These are phyloP conservation scores for Komagataella mondaviorum DNA, from an alignment of 805 yeast species.

Conservation along the genomic window DNA sequence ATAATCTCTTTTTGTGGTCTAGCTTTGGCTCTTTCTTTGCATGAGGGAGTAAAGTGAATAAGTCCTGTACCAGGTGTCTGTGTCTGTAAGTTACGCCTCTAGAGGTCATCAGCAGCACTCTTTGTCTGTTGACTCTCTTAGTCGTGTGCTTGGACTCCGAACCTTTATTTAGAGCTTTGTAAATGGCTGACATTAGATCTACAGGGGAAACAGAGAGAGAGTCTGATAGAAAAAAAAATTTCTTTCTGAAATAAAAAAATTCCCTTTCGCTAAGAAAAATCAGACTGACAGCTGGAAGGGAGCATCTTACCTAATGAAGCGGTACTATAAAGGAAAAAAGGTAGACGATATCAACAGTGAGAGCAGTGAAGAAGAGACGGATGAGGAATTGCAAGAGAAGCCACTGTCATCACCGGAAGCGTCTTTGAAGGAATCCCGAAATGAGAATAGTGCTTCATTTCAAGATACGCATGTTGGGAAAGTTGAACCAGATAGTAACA, in stretches of 20 bases:
- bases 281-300: background rate
- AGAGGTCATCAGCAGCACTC: slow-evolving; percentile 80
- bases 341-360: background rate
- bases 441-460: background rate
- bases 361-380: background rate
- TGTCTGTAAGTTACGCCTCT: slow-evolving; percentile 94
- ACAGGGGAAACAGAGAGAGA: background rate
- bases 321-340: background rate
- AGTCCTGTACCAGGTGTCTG: slow-evolving; percentile 82
- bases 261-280: slow-evolving; percentile 2
- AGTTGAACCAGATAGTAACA: background rate
- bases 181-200: slow-evolving; percentile 50
- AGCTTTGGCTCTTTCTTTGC: slow-evolving; percentile 93
- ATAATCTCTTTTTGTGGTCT: slow-evolving; percentile 81
- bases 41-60: slow-evolving; percentile 75
- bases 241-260: background rate
- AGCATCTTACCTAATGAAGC: background rate
- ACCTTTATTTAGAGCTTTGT: slow-evolving; percentile 37
- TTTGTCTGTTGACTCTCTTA: slow-evolving; percentile 70
- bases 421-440: background rate
- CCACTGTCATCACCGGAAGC: background rate
- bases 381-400: background rate
- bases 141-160: slow-evolving; percentile 25
- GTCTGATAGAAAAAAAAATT: background rate
- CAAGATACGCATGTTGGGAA: background rate